Evolutionary conservation across 2,329 filamentous ascomycete species (phyloP).

Genomic region (Fusarium multiceps): DNA sequence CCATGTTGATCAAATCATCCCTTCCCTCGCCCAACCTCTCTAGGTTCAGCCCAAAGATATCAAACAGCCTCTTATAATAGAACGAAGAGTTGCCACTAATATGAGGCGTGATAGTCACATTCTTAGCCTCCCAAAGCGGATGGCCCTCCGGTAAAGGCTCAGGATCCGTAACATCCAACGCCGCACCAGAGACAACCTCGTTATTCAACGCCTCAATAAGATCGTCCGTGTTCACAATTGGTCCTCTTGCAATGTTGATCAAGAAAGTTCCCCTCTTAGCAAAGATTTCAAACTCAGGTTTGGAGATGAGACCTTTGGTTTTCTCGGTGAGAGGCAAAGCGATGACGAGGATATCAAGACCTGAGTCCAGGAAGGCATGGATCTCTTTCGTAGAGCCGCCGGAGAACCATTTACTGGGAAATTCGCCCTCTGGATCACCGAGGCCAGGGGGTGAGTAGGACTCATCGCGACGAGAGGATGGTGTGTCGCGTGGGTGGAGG

Average conservation of each 20-base stretch:
- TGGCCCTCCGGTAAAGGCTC: slow-evolving; percentile 78
- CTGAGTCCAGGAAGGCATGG: slow-evolving; percentile 62
- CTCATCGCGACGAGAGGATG: slow-evolving; percentile 70
- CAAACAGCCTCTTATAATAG: slow-evolving; percentile 56
- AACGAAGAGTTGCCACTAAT: slow-evolving; percentile 56
- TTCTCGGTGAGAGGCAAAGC: slow-evolving; percentile 61
- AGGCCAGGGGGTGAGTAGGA: slow-evolving; percentile 77
- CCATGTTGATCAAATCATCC: slow-evolving; percentile 54
- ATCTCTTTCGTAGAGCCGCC: slow-evolving; percentile 57
- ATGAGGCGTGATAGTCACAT: slow-evolving; percentile 72
- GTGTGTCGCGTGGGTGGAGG: slow-evolving; percentile 73
- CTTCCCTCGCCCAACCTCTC: slow-evolving; percentile 51
- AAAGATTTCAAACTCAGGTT: slow-evolving; percentile 61
- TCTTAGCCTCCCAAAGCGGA: slow-evolving; percentile 75
- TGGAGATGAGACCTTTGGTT: slow-evolving; percentile 63
- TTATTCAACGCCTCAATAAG: slow-evolving; percentile 69
- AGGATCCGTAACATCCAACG: slow-evolving; percentile 82
- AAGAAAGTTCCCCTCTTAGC: slow-evolving; percentile 66
- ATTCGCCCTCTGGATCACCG: slow-evolving; percentile 61
- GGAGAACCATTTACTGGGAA: slow-evolving; percentile 64
- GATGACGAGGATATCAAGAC: slow-evolving; percentile 65
- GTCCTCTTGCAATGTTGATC: slow-evolving; percentile 76
- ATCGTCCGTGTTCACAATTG: slow-evolving; percentile 62
- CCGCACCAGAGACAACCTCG: slow-evolving; percentile 68
- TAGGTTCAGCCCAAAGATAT: slow-evolving; percentile 58